Evolutionary conservation across 2,329 filamentous ascomycete genomes (phyloP).

Genomic region (Neofusicoccum parvum): DNA sequence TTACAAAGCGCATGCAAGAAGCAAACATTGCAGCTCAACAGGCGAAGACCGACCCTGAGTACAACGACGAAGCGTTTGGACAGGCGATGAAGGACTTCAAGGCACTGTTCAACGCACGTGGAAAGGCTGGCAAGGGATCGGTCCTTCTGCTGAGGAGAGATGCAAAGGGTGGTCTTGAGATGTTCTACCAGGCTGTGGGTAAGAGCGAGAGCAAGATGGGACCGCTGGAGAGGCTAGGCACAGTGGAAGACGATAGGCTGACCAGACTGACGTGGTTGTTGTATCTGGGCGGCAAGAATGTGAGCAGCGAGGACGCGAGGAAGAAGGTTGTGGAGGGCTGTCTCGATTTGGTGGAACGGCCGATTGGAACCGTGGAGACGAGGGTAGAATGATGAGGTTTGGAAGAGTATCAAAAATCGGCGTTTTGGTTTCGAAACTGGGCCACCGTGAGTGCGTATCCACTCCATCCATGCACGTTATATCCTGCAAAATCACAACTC

Average conservation of each 20-base stretch:
- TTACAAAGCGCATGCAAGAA: constrained; percentile 70
- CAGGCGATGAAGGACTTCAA: constrained; percentile 76
- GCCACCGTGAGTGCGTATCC: neutral
- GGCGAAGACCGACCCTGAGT: constrained; percentile 45
- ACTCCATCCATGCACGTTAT: neutral
- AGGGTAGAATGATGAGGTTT: constrained; percentile 59
- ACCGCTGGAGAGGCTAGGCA: constrained; percentile 63
- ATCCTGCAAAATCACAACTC: neutral
- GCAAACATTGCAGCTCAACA: constrained; percentile 51
- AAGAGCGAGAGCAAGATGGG: constrained; percentile 45
- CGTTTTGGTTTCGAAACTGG: neutral
- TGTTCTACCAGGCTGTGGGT: constrained; percentile 62
- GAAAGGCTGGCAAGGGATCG: constrained; percentile 75
- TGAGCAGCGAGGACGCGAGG: constrained; percentile 81
- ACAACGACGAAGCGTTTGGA: constrained; percentile 76
- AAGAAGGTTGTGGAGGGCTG: constrained; percentile 83
- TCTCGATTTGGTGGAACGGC: constrained; percentile 83
- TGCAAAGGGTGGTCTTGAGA: constrained; percentile 55
- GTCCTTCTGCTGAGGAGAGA: constrained; percentile 75
- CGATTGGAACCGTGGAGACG: constrained; percentile 81
- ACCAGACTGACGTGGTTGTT: constrained; percentile 84
- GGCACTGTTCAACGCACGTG: constrained; percentile 74
- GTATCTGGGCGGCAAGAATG: constrained; percentile 83
- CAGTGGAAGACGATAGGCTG: constrained; percentile 76
- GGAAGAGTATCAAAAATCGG: neutral